Evolutionary conservation across 2,329 filamentous ascomycete species (phyloP).

Genomic region (Xylaria arbuscula): DNA sequence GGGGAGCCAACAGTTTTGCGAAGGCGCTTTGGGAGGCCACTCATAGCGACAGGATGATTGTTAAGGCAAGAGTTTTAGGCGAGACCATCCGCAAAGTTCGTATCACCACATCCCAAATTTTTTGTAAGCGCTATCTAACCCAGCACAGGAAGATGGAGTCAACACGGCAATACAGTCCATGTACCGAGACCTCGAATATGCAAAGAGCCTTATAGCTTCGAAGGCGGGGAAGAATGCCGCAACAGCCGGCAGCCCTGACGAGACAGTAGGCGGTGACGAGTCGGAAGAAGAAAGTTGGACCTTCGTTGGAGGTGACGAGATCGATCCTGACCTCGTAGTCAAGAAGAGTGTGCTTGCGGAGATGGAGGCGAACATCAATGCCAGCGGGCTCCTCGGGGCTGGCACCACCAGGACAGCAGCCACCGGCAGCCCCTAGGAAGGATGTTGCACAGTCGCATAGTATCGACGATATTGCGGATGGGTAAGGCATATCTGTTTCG

Average conservation of each 20-base stretch:
- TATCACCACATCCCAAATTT: conserved; percentile 36
- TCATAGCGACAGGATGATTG: conserved; percentile 89
- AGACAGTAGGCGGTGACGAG: conserved; percentile 59
- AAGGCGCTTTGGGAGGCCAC: conserved; percentile 91
- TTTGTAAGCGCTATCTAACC: conserved; percentile 36
- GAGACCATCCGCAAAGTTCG: conserved; percentile 87
- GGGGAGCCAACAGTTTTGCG: conserved; percentile 87
- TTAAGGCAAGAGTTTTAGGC: conserved; percentile 83
- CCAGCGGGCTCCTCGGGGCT: conserved; percentile 37
- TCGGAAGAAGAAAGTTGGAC: conserved; percentile 91
- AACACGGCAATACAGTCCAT: conserved; percentile 89
- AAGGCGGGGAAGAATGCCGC: conserved; percentile 64
- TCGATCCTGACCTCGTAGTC: conserved; percentile 48
- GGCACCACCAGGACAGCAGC: conserved; percentile 22
- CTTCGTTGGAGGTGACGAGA: conserved; percentile 72
- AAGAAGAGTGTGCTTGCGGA: conserved; percentile 47
- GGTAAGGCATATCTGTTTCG: conserved; percentile 30
- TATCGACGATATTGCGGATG: conserved; percentile 39
- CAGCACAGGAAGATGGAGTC: conserved; percentile 85
- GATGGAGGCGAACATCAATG: conserved; percentile 41
- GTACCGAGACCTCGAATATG: conserved; percentile 95
- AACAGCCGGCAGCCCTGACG: conserved; percentile 48
- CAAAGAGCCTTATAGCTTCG: conserved; percentile 81
- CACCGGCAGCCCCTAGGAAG: conserved; percentile 42
- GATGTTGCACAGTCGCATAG: conserved; percentile 43